A percentile compares a stretch with the other conserved stretches of the same genome.
Conservation (phyloP, 169 alveolate species). For the Theileria equi region DNA sequence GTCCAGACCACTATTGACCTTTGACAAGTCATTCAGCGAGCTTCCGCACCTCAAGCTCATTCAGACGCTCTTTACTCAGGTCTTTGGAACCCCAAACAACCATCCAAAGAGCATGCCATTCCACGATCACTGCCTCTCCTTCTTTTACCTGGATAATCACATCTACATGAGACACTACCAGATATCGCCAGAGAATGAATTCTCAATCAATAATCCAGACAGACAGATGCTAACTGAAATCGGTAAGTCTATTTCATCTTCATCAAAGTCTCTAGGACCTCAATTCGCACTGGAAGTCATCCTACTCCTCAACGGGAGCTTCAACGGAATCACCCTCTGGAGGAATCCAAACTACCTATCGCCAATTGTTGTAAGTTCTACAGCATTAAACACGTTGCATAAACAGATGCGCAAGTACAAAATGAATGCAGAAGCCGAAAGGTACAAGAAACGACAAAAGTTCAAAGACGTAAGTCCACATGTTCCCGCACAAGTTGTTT, state of each 20-base stretch:
- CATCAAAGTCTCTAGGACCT: constrained; percentile 78
- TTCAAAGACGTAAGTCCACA: constrained; percentile 10
- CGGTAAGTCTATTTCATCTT: constrained; percentile 63
- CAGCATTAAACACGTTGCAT: background rate
- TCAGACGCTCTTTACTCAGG: constrained; percentile 72
- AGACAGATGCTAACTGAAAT: constrained; percentile 82
- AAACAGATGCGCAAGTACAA: constrained; percentile 18
- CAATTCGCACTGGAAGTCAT: constrained; percentile 89
- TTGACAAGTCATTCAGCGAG: constrained; percentile 82
- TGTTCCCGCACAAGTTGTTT: too few species aligned
- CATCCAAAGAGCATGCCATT: constrained; percentile 97
- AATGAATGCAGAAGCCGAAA: constrained; percentile 22
- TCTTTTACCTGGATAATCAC: constrained; percentile 82
- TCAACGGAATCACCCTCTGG: constrained; percentile 74
- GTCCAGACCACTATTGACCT: constrained; percentile 92
- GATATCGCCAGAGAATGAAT: constrained; percentile 75
- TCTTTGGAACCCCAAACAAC: constrained; percentile 89
- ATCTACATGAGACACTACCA: constrained; percentile 91
- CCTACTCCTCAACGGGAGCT: constrained; percentile 80
- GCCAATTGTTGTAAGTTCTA: constrained; percentile 34
- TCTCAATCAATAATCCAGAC: constrained; percentile 73
- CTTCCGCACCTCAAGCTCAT: constrained; percentile 67
- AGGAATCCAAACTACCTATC: constrained; percentile 34
- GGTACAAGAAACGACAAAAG: constrained; percentile 3
- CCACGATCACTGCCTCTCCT: constrained; percentile 90